Base-by-base conservation (phyloP, 176 grass and related monocot species). In the Typha latifolia region DNA sequence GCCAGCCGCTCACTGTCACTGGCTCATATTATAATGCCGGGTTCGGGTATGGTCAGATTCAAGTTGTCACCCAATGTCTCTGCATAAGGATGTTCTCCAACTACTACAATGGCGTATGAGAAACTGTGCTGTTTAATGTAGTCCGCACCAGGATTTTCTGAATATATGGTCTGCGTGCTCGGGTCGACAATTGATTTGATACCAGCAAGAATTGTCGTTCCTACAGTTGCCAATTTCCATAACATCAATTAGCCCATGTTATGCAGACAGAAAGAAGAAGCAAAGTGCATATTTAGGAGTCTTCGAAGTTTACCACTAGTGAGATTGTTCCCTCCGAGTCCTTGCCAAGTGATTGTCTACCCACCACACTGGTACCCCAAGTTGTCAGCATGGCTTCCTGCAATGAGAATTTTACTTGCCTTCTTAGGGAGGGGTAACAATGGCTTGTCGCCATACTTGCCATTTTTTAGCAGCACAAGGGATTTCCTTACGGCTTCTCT, bases 21-120 rank as follows among this genome's bases (percentile, higher is more conserved):
- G n/a, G n/a, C n/a, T n/a, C n/a, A n/a, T n/a, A n/a, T n/a, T n/a
- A 12, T 48, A 27, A 27, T 74, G 47, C 56, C 71, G 12, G 51
- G 65, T 12, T 80, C 72, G 5, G 69, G 69, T 31, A 83, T 62
- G 23, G 63, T 48, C 14, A 77, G 64, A 18, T 77, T 61, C 18
- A 76, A 62, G 64, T 49, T 71, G 69, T 83, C 69, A 71, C 78
- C 67, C 10, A 47, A 49, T 10, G 16, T 12, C 66, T 89, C 66
- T 12, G 67, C 74, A 11, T 79, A 76, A 4, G 84, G 72, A 9
- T 4, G 16, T 65, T 77, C 80, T 69, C 76, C 84, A 29, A 76
- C 76, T 49, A 77, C 68, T 13, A 80, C 77, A 26, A 87, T 61
- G 15, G 47, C 68, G 22, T 52, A 29, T 67, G 15, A 47, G 51